phyloP scores from a whole-genome alignment of 2,329 filamentous ascomycete species.

The Paramyrothecium sp. region DNA sequence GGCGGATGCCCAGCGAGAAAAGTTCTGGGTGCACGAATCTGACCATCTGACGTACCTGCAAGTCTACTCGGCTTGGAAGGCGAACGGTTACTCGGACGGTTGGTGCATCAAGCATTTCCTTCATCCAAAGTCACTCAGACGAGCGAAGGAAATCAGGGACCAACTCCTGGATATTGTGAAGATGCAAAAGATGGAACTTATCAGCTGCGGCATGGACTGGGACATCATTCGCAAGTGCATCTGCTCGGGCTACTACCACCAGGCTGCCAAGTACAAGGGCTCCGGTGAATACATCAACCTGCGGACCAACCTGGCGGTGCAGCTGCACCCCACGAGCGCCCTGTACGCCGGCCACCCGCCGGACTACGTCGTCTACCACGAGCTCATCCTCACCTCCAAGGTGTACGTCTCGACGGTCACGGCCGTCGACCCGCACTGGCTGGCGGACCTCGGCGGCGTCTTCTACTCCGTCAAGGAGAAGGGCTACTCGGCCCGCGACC shows the following conservation, averaged over 20 bases:
- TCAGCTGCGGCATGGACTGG: constrained; percentile 94
- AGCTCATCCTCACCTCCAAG: constrained; percentile 92
- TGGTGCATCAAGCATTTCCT: constrained; percentile 95
- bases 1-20: constrained; percentile 90
- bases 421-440: constrained; percentile 93
- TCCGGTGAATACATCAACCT: constrained; percentile 98
- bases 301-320: constrained; percentile 88
- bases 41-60: constrained; percentile 95
- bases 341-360: constrained; percentile 94
- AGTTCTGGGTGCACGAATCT: constrained; percentile 97
- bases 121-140: constrained; percentile 88
- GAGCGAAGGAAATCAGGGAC: constrained; percentile 91
- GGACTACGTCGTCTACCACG: constrained; percentile 97
- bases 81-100: constrained; percentile 82
- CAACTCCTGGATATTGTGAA: constrained; percentile 94
- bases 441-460: constrained; percentile 92
- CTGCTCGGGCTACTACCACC: constrained; percentile 96
- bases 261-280: constrained; percentile 93
- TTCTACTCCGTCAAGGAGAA: constrained; percentile 99
- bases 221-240: constrained; percentile 95
- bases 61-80: constrained; percentile 93
- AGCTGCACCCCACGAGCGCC: constrained; percentile 90
- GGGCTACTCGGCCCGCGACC: constrained; percentile 84
- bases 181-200: constrained; percentile 84
- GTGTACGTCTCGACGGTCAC: constrained; percentile 99